phyloP scores from a whole-genome alignment of 768 basidiomycete genomes.

The Lactarius indigo region DNA sequence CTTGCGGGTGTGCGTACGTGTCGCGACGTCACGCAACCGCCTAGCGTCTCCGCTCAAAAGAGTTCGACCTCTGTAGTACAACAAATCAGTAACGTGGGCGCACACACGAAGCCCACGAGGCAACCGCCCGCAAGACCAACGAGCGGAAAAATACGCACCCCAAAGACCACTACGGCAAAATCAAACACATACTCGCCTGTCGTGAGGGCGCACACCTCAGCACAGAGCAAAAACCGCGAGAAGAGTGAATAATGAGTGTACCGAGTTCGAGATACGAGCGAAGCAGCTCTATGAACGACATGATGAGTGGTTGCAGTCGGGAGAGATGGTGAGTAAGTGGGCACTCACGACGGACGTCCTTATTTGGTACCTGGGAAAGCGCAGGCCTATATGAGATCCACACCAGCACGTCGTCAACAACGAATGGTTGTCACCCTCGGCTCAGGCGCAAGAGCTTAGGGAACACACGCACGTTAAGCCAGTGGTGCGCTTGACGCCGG shows the following conservation, averaged over 20 bases:
- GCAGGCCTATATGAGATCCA: slow-evolving; percentile 52
- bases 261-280: slow-evolving; percentile 79
- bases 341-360: slow-evolving; percentile 78
- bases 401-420: not conserved
- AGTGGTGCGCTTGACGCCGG: slow-evolving; percentile 80
- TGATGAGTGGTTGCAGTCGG: not conserved
- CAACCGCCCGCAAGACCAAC: not conserved
- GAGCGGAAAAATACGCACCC: slow-evolving; percentile 47
- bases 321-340: not conserved
- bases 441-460: not conserved
- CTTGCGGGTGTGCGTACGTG: not conserved
- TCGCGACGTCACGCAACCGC: not conserved
- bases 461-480: slow-evolving; percentile 69
- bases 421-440: not conserved
- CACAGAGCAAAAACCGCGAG: slow-evolving; percentile 17
- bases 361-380: slow-evolving; percentile 75
- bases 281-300: slow-evolving; percentile 51
- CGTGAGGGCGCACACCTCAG: not conserved
- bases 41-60: slow-evolving; percentile 59
- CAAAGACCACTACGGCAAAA: slow-evolving; percentile 79
- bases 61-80: slow-evolving; percentile 57
- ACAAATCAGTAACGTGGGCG: not conserved
- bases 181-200: slow-evolving; percentile 84
- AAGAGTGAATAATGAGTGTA: slow-evolving; percentile 30
- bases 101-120: slow-evolving; percentile 8